These are phyloP conservation scores for Apiotrichum veenhuisii DNA, from an alignment of 1,284 basidiomycete species.

Conservation along the genomic window DNA sequence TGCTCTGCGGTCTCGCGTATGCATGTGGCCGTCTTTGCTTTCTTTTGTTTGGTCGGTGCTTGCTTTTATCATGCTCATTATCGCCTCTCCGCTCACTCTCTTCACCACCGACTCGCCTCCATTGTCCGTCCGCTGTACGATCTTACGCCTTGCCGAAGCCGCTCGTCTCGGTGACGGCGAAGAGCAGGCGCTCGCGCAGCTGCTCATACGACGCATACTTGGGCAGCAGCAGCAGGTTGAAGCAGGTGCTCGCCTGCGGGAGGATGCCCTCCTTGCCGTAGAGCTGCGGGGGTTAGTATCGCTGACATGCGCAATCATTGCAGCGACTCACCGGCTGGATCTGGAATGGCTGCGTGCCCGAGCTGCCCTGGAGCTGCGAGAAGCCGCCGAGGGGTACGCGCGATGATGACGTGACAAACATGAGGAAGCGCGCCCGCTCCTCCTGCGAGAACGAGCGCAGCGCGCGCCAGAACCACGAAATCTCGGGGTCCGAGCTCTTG, in stretches of 20 bases:
- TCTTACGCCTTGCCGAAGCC: conserved; percentile 68
- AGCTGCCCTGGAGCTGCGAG: conserved; percentile 85
- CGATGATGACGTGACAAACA: conserved; percentile 91
- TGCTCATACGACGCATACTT: conserved; percentile 91
- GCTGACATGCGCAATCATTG: conserved; percentile 19
- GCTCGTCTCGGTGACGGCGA: conserved; percentile 89
- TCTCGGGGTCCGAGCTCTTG: conserved; percentile 71
- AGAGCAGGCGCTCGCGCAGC: conserved; percentile 76
- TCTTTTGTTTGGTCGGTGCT: background rate
- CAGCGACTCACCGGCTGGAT: conserved; percentile 67
- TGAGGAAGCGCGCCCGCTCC: conserved; percentile 89
- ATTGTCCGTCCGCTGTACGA: background rate
- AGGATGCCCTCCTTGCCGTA: conserved; percentile 46
- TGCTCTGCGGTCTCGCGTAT: background rate
- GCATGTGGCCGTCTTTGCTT: background rate
- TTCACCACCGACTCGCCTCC: background rate
- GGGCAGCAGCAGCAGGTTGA: conserved; percentile 66
- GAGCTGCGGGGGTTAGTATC: conserved; percentile 53
- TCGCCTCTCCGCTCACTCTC: background rate
- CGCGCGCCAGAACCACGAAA: conserved; percentile 99
- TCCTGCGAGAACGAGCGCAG: conserved; percentile 96
- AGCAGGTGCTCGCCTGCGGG: conserved; percentile 49
- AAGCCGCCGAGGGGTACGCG: conserved; percentile 93
- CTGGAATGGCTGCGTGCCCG: conserved; percentile 92
- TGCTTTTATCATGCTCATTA: too few species aligned